Conservation (phyloP, 2,329 filamentous ascomycete species). For the Cladosporium sp. region DNA sequence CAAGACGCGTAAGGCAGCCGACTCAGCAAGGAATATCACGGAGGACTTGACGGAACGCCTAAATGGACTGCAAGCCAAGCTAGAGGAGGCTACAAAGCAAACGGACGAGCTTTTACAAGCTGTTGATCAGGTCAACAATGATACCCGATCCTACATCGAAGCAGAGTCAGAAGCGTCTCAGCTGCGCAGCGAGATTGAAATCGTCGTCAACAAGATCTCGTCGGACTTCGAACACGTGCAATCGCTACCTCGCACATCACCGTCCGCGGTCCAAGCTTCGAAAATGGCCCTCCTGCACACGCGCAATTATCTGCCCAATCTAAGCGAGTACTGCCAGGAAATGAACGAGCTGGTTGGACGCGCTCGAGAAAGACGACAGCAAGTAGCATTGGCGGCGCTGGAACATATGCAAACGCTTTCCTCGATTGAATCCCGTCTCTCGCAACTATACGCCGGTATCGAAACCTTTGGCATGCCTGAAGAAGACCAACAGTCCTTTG, state of each 20-base stretch:
- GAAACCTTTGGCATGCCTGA: constrained; percentile 69
- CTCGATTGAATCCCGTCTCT: constrained; percentile 72
- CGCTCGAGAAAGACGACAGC: constrained; percentile 64
- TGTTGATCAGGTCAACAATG: constrained; percentile 45
- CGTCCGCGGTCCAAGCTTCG: constrained; percentile 61
- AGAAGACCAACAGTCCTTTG: constrained; percentile 77
- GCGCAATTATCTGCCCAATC: constrained; percentile 61
- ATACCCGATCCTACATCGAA: constrained; percentile 23
- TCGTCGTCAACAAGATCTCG: constrained; percentile 80
- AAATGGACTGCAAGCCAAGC: constrained; percentile 42
- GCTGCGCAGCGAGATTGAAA: constrained; percentile 80
- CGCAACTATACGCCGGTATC: constrained; percentile 70
- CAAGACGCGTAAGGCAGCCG: constrained; percentile 70
- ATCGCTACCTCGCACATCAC: constrained; percentile 66
- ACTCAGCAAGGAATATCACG: constrained; percentile 63
- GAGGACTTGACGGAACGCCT: constrained; percentile 62
- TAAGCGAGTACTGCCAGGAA: constrained; percentile 58
- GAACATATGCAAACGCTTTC: constrained; percentile 81
- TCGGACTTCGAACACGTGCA: constrained; percentile 80
- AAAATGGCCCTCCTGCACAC: constrained; percentile 66
- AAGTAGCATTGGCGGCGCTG: constrained; percentile 64
- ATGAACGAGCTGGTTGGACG: constrained; percentile 56
- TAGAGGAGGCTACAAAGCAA: constrained; percentile 44
- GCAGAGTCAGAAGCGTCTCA: constrained; percentile 60
- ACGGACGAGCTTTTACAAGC: constrained; percentile 48